A percentile compares a stretch with the other conserved stretches of the same genome.
phyloP scores from a whole-genome alignment of 2,329 filamentous ascomycete genomes.

The Sporothrix brasiliensis region DNA sequence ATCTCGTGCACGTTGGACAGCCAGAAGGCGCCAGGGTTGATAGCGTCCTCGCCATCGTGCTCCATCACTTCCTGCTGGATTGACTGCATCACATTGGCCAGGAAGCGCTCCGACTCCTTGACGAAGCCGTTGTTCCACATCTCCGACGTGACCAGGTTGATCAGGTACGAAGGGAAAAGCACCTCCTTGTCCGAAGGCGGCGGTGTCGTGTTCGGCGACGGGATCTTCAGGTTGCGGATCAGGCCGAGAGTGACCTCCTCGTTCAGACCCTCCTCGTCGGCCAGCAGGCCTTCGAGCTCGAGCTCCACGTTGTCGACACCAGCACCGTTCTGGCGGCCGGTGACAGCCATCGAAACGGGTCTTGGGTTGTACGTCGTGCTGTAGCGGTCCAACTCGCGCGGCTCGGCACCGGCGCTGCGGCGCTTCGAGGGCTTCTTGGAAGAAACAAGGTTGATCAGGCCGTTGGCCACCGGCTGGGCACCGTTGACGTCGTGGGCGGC shows the following conservation, averaged over 20 bases:
- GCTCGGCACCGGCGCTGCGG: constrained; percentile 85
- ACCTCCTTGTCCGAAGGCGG: constrained; percentile 98
- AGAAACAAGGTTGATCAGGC: constrained; percentile 93
- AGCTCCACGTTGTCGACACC: constrained; percentile 88
- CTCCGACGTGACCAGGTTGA: constrained; percentile 97
- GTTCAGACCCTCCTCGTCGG: constrained; percentile 93
- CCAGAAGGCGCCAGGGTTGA: constrained; percentile 98
- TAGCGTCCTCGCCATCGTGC: constrained; percentile 93
- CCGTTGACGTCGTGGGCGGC: constrained; percentile 35
- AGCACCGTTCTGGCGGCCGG: constrained; percentile 66
- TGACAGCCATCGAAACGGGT: constrained; percentile 92
- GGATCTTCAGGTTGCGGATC: constrained; percentile 96
- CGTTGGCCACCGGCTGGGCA: constrained; percentile 61
- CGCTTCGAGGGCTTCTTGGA: constrained; percentile 92
- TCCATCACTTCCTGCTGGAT: constrained; percentile 99
- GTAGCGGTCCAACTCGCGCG: constrained; percentile 83
- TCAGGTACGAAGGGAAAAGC: constrained; percentile 96
- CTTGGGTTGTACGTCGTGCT: constrained; percentile 91
- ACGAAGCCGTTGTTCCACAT: constrained; percentile 99
- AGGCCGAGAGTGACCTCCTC: constrained; percentile 96
- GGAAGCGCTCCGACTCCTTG: constrained; percentile 97
- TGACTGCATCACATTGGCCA: constrained; percentile 99
- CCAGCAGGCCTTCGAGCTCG: constrained; percentile 89
- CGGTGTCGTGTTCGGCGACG: constrained; percentile 80
- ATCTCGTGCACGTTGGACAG: constrained; percentile 99